Evolutionary conservation across 2,329 filamentous ascomycete species (phyloP).

Genomic region (Alternaria panax): DNA sequence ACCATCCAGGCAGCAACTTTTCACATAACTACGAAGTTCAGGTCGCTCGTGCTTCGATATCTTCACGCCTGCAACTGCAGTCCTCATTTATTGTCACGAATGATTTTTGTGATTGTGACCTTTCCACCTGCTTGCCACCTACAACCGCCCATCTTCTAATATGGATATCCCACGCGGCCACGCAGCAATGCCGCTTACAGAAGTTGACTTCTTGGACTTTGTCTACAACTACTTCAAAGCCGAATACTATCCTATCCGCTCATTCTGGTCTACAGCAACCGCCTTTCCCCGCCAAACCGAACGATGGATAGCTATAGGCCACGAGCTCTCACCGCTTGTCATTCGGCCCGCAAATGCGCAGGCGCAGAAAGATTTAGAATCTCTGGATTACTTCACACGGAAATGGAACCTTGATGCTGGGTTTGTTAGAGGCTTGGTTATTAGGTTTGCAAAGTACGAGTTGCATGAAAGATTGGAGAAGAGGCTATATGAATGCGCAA

Average conservation of each 20-base stretch:
- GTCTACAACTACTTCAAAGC: slow-evolving; percentile 50
- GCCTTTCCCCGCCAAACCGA: slow-evolving; percentile 40
- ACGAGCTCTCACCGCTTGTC: slow-evolving; percentile 39
- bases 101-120: slow-evolving; percentile 2
- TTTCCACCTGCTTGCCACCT: slow-evolving; percentile 15
- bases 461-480: slow-evolving; percentile 48
- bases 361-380: slow-evolving; percentile 48
- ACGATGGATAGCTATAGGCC: slow-evolving; percentile 46
- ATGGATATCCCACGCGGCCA: slow-evolving; percentile 46
- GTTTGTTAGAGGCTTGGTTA: slow-evolving; percentile 44
- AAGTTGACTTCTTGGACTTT: slow-evolving; percentile 46
- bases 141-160: not conserved
- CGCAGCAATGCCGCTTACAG: slow-evolving; percentile 43
- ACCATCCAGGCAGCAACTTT: slow-evolving; percentile 43
- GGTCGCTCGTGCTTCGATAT: not conserved
- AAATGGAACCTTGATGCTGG: slow-evolving; percentile 42
- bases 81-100: not conserved
- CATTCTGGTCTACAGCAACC: slow-evolving; percentile 46
- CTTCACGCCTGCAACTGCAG: not conserved
- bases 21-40: slow-evolving; percentile 6
- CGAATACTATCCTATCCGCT: slow-evolving; percentile 48
- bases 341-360: slow-evolving; percentile 47
- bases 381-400: slow-evolving; percentile 42
- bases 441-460: slow-evolving; percentile 46
- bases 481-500: slow-evolving; percentile 43